A percentile compares a stretch with the other conserved stretches of the same genome.
Evolutionary conservation across 169 alveolate species (phyloP).

Genomic region (Plasmodium cynomolgi): DNA sequence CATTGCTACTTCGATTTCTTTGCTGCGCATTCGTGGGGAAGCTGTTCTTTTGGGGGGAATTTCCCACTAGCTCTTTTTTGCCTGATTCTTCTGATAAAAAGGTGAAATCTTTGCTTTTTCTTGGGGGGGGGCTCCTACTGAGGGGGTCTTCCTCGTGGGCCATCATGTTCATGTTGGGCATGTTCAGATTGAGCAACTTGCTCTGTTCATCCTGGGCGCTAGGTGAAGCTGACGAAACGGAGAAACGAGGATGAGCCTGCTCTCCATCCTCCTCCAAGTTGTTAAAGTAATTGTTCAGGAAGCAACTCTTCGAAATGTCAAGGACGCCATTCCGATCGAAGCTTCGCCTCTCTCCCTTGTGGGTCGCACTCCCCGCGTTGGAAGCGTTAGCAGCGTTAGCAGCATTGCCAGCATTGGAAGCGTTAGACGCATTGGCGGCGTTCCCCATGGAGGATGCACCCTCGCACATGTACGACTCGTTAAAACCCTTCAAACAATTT

Average conservation of each 20-base stretch:
- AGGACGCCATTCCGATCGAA: conserved; percentile 4
- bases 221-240: neutral
- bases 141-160: neutral
- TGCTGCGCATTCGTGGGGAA: neutral
- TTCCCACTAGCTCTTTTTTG: neutral
- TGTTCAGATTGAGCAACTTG: neutral
- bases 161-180: neutral
- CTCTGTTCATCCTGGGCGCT: neutral
- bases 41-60: neutral
- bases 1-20: neutral
- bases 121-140: neutral
- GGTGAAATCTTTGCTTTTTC: neutral
- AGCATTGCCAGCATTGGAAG: neutral
- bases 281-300: conserved; percentile 50
- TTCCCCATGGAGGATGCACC: neutral
- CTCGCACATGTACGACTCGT: conserved; percentile 15
- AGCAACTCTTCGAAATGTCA: conserved; percentile 53
- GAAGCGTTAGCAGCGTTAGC: neutral
- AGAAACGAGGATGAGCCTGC: neutral
- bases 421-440: neutral
- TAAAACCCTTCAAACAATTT: conserved; percentile 2
- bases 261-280: conserved; percentile 11
- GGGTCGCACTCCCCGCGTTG: neutral
- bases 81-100: neutral
- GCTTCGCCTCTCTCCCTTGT: neutral